These are phyloP conservation scores for Torulaspora gathmanii DNA, from an alignment of 805 yeast species.

Conservation along the genomic window DNA sequence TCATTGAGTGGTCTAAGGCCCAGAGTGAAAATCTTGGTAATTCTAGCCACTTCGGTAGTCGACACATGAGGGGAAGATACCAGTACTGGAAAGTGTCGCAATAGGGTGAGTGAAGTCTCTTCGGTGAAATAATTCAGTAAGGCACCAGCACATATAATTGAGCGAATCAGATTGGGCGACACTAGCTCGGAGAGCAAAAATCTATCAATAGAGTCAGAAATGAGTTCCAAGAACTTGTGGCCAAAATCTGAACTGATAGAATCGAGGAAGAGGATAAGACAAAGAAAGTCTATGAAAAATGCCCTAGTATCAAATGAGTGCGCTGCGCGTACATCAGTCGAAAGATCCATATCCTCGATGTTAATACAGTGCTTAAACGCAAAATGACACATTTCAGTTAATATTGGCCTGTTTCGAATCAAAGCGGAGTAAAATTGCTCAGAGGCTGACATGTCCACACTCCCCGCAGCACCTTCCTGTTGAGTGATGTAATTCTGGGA, in stretches of 20 bases:
- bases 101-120: slow-evolving; percentile 33
- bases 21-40: slow-evolving; percentile 56
- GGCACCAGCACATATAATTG: slow-evolving; percentile 53
- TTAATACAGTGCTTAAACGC: slow-evolving; percentile 22
- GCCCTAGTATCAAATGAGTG: slow-evolving; percentile 34
- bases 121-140: slow-evolving; percentile 42
- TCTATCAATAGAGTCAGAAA: slow-evolving; percentile 48
- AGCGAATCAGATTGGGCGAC: slow-evolving; percentile 23
- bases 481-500: slow-evolving; percentile 11
- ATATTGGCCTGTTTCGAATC: slow-evolving; percentile 34
- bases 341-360: slow-evolving; percentile 17
- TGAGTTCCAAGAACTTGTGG: slow-evolving; percentile 42
- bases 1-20: slow-evolving; percentile 68
- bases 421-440: slow-evolving; percentile 37
- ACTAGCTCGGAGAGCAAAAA: slow-evolving; percentile 39
- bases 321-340: slow-evolving; percentile 20
- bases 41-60: slow-evolving; percentile 43
- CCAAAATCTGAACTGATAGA: slow-evolving; percentile 43
- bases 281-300: slow-evolving; percentile 35
- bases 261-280: slow-evolving; percentile 38
- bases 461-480: slow-evolving; percentile 6
- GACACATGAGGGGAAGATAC: slow-evolving; percentile 52
- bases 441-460: slow-evolving; percentile 38
- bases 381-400: slow-evolving; percentile 28
- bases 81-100: slow-evolving; percentile 46